A percentile compares a stretch with the other conserved stretches of the same genome.
phyloP scores from a whole-genome alignment of 768 basidiomycete species.

The Harrya chromipes region DNA sequence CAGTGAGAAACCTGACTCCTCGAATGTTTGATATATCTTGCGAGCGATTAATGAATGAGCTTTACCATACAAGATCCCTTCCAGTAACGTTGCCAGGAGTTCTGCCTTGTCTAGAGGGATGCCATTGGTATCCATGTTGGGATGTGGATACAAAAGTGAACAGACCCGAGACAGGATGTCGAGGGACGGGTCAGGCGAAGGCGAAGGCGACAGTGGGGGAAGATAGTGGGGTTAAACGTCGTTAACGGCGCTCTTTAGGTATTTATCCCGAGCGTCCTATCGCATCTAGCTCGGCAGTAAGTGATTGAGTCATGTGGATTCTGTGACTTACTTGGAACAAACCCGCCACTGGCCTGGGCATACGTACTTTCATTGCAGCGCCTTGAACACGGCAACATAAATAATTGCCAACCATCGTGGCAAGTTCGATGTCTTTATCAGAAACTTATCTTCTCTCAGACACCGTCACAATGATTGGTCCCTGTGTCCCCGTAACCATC shows the following conservation, averaged over 20 bases:
- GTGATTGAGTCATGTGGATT: too few species aligned
- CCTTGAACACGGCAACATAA: too few species aligned
- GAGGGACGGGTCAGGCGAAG: not conserved
- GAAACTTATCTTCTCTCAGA: too few species aligned
- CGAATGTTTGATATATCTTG: not conserved
- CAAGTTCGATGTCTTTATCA: too few species aligned
- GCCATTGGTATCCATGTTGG: not conserved
- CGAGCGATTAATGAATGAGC: not conserved
- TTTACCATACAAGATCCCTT: constrained; percentile 14
- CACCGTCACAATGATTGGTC: too few species aligned
- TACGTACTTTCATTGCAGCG: too few species aligned
- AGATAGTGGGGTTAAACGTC: not conserved
- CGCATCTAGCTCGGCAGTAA: not conserved
- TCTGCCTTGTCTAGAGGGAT: constrained; percentile 2
- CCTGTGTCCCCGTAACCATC: too few species aligned
- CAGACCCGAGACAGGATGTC: not conserved
- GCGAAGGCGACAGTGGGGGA: not conserved
- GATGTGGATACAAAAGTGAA: not conserved
- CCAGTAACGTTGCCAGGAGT: constrained; percentile 6
- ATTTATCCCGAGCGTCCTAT: not conserved
- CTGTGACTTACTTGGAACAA: too few species aligned
- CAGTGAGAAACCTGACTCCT: constrained; percentile 28
- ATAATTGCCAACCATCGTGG: too few species aligned
- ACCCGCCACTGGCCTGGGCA: too few species aligned
- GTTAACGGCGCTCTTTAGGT: not conserved